Conservation (phyloP, 192 early-diverging fungal species). For the Umbelopsis vinacea region DNA sequence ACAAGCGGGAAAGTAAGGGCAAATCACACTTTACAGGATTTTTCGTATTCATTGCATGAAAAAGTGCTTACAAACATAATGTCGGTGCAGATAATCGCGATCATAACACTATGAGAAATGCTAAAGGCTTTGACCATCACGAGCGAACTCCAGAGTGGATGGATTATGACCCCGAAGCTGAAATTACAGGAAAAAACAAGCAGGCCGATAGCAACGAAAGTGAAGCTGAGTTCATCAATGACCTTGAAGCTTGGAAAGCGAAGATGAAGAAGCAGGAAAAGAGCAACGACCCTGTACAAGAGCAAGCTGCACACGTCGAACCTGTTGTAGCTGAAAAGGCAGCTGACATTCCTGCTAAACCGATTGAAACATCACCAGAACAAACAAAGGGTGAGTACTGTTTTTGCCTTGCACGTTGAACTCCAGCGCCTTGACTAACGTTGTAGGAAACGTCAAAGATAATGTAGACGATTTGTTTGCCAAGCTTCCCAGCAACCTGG, state of each 20-base stretch:
- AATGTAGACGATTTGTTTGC: slow-evolving; percentile 25
- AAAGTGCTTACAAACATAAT: background rate
- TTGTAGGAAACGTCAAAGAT: slow-evolving; percentile 2
- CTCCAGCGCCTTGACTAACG: background rate
- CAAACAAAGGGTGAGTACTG: background rate
- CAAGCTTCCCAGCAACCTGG: background rate
- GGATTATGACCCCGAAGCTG: slow-evolving; percentile 60
- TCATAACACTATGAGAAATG: background rate
- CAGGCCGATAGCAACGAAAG: slow-evolving; percentile 32
- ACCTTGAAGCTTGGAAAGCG: slow-evolving; percentile 63
- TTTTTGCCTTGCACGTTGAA: background rate
- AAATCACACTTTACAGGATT: background rate
- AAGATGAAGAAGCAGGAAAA: slow-evolving; percentile 55
- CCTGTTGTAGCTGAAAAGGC: background rate
- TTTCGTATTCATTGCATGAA: too few relatives aligned
- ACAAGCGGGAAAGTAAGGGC: slow-evolving; percentile 16
- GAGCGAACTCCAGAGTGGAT: slow-evolving; percentile 59
- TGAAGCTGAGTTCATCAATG: slow-evolving; percentile 50
- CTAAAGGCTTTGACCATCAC: background rate
- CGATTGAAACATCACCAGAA: background rate
- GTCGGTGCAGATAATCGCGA: background rate
- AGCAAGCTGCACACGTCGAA: slow-evolving; percentile 28
- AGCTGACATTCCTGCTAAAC: background rate
- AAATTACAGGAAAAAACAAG: slow-evolving; percentile 33
- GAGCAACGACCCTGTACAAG: slow-evolving; percentile 22